Conservation (phyloP, 345 rosid species). For the Populus ilicifolia region DNA sequence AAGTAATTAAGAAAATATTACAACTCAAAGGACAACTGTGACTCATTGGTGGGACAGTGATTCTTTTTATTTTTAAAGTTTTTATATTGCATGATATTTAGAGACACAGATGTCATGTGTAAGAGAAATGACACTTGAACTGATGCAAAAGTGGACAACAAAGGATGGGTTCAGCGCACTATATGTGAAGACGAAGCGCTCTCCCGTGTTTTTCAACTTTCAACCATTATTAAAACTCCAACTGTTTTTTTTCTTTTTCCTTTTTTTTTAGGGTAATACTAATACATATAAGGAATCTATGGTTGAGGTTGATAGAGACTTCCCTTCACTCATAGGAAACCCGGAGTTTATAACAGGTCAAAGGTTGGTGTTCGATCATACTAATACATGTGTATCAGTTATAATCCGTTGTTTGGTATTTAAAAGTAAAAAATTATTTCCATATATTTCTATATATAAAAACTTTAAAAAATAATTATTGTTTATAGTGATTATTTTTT, state of each 20-base stretch:
- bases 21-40: constrained; percentile 16
- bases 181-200: constrained; percentile 28
- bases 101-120: not conserved
- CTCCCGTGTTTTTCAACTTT: not conserved
- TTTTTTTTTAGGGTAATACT: not conserved
- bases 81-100: not conserved
- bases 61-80: not conserved
- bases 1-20: not conserved
- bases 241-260: not conserved
- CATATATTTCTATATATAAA: too few species aligned
- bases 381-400: not conserved
- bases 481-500: too few species aligned
- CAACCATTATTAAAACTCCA: not conserved
- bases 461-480: too few species aligned
- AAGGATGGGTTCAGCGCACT: constrained; percentile 36
- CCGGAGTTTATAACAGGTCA: not conserved
- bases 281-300: not conserved
- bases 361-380: not conserved
- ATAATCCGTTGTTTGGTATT: not conserved
- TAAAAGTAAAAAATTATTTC: too few species aligned
- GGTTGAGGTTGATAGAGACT: not conserved
- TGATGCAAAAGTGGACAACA: constrained; percentile 16
- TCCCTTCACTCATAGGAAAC: not conserved
- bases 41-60: constrained; percentile 45
- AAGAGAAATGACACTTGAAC: constrained; percentile 1